Base-by-base conservation (phyloP, 1,284 basidiomycete species). In the Sparassis latifolia region DNA sequence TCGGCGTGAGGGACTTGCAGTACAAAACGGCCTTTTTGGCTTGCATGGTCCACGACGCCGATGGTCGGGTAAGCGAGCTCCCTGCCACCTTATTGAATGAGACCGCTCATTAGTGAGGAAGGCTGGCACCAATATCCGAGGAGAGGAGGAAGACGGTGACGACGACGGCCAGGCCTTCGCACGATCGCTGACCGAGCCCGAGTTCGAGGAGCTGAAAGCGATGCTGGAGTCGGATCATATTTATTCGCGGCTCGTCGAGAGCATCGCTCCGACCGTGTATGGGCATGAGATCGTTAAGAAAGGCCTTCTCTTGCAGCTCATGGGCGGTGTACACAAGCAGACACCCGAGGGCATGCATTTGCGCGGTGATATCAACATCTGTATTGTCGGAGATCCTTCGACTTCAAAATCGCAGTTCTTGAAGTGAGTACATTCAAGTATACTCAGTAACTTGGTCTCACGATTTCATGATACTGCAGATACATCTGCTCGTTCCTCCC, bases 401-500 rank as follows among this genome's bases (percentile, higher is more conserved):
- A 98, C 95, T 0, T 92, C 89, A 45, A 99, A 99, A 69, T 98
- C 96, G 0, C 97, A 99, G 67, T 99, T 99, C 75, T 77, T 99
- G 55, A 99, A 99, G 91, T 96, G 62, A 59, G 84, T 72, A 45
- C n/a, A 39, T 6, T 38, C 39, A 50, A 33, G 2, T n/a, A 7
- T 38, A n/a, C 40, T 28, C 30, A n/a, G 9, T 32, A 31, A 12
- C 12, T 30, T 10, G 3, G 31, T 44, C 33, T 38, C 2, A 3
- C 56, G 43, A n/a, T n/a, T n/a, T n/a, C n/a, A n/a, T 10, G 40
- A 33, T 44, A 29, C 42, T 35, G n/a, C 10, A 96, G 93, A 71
- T 98, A 99, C 61, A 89, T 99, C 49, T 98, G 96, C 66, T 93
- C 92, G n/a, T 98, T 99, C 80, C 77, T 99, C 12, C 97, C 97